Evolutionary conservation across 208 protist genomes (phyloP).

Genomic region (Crithidia sp.): DNA sequence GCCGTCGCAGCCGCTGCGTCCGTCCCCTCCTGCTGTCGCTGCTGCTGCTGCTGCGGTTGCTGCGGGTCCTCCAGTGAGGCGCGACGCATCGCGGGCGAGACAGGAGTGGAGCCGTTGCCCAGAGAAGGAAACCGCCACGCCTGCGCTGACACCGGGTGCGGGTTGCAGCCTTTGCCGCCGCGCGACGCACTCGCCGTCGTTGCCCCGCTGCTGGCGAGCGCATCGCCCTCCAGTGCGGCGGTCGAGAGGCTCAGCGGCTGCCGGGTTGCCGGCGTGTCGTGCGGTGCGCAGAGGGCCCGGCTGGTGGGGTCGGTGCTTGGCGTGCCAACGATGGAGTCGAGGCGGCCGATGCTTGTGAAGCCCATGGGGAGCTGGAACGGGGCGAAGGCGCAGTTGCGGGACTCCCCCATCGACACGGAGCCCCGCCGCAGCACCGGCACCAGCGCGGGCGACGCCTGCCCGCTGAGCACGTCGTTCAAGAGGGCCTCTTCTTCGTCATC

Average conservation of each 20-base stretch:
- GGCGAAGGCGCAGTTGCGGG: constrained; percentile 17
- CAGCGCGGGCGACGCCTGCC: constrained; percentile 5
- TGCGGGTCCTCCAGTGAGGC: constrained; percentile 1
- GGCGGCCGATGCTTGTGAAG: constrained; percentile 9
- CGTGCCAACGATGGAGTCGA: constrained; percentile 10
- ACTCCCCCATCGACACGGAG: neutral
- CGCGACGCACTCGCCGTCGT: neutral
- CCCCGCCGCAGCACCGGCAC: constrained; percentile 7
- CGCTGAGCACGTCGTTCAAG: constrained; percentile 20
- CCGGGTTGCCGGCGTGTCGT: neutral
- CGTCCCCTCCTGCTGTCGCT: neutral
- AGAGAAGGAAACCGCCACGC: constrained; percentile 47
- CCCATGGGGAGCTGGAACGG: constrained; percentile 22
- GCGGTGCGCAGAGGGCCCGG: neutral
- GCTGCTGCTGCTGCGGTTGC: neutral
- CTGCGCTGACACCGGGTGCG: constrained; percentile 32
- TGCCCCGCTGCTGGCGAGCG: neutral
- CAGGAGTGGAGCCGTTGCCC: constrained; percentile 19
- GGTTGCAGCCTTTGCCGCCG: neutral
- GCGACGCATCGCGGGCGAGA: neutral
- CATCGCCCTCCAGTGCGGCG: constrained; percentile 3
- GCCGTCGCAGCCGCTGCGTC: constrained; percentile 7
- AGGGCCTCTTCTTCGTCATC: constrained; percentile 27
- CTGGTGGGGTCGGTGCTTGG: neutral
- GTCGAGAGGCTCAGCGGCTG: constrained; percentile 16